Evolutionary conservation across 2,329 filamentous ascomycete species (phyloP), one percentile per base, ranked within the genome.

Genomic region (Pyrenochaeta sp.): DNA sequence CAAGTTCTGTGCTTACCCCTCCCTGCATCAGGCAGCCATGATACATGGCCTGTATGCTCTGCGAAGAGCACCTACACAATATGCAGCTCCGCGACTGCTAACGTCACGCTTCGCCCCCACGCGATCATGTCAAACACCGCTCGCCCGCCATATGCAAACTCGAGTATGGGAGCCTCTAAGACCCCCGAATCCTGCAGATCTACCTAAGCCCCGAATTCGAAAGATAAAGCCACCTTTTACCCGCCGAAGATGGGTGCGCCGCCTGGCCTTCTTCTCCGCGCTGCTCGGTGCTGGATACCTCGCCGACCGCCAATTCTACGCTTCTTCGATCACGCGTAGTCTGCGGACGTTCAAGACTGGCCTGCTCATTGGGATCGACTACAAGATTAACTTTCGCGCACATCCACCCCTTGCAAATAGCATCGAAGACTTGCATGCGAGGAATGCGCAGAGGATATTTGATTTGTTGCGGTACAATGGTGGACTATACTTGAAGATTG

Each of bases 401-500:
- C 80, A 92, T 61, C 93, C 94, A 6, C 84, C 88, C 49, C 84
- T 88, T 44, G 91, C 89, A 20, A 86, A 88, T 45, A 88, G 87
- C 17, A 87, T 96, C 35, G 83, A 85, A 36, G 90, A 92, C 53
- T 79, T 98, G 45, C 95, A 99, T 77, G 80, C 84, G 32, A 88
- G 95, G 56, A 96, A 90, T 71, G 95, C 95, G 0, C 87, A 92
- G 78, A 84, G 91, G 21, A 79, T 98, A 32, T 96, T 91, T 56
- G 83, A 94, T 27, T 79, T 99, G 58, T 82, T 98, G 62, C 85
- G 91, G 21, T 81, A 85, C 49, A 99, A 99, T 82, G 94, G 95
- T 55, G 95, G 95, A 0, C 78, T 99, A 15, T 99, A 98, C 72
- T 82, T 98, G 71, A 99, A 99, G 83, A 97, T 99, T 53, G 95